These are phyloP conservation scores for Neonectria punicea DNA, from an alignment of 2,329 filamentous ascomycete species.

Conservation along the genomic window DNA sequence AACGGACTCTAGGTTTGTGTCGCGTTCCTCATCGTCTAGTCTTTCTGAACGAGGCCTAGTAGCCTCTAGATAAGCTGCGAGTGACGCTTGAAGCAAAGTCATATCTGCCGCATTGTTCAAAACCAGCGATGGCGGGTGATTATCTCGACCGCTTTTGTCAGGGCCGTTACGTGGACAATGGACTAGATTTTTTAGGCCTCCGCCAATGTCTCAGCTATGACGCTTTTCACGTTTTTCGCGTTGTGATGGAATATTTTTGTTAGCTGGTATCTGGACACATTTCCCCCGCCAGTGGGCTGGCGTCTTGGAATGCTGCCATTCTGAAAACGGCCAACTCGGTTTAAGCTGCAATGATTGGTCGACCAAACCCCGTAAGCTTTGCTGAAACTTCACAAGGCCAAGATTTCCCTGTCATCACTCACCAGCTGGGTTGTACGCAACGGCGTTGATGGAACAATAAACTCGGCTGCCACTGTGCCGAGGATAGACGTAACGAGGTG, in stretches of 20 bases:
- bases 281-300: background rate
- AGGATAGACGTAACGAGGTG: background rate
- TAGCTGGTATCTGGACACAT: background rate
- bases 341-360: background rate
- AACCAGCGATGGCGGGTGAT: background rate
- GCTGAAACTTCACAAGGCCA: background rate
- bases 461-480: background rate
- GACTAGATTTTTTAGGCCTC: background rate
- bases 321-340: background rate
- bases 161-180: background rate
- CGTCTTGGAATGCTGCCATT: background rate
- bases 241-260: background rate
- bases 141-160: background rate
- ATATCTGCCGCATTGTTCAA: background rate
- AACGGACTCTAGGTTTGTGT: slow-evolving; percentile 9
- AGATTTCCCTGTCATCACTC: too few relatives aligned
- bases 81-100: background rate
- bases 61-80: background rate
- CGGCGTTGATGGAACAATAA: background rate
- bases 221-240: background rate
- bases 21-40: slow-evolving; percentile 20
- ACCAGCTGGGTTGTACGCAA: background rate
- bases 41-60: background rate
- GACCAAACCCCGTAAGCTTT: background rate
- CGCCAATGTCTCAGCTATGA: background rate